phyloP scores from a whole-genome alignment of 495 filamentous ascomycete species.

The Penicillium antarcticum region DNA sequence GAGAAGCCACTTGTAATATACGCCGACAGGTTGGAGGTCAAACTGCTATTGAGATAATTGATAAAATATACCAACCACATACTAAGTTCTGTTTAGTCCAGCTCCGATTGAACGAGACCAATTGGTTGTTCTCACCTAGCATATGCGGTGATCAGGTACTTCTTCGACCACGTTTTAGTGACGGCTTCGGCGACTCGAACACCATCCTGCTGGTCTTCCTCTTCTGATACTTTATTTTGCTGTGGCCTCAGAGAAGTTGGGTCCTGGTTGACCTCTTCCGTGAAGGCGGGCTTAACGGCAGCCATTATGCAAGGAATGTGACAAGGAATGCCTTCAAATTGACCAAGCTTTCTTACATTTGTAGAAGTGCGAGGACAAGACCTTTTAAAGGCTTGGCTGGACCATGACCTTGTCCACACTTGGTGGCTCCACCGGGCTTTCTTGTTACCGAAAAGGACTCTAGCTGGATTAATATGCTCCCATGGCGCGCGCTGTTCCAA shows the following conservation, averaged over 20 bases:
- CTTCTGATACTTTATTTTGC: neutral
- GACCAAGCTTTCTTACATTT: too few relatives aligned
- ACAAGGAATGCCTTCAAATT: too few relatives aligned
- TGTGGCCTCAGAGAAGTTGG: neutral
- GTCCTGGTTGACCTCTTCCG: neutral
- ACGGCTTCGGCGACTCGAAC: slow-evolving; percentile 26
- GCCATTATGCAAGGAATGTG: neutral
- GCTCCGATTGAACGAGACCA: neutral
- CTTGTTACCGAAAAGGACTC: too few relatives aligned
- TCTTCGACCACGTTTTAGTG: slow-evolving; percentile 20
- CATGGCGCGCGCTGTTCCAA: too few relatives aligned
- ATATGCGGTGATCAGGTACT: slow-evolving; percentile 20
- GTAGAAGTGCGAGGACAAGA: too few relatives aligned
- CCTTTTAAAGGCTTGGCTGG: too few relatives aligned
- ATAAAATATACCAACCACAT: slow-evolving; percentile 30
- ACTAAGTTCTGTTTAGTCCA: slow-evolving; percentile 2
- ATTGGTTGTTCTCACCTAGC: slow-evolving; percentile 11
- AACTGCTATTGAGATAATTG: slow-evolving; percentile 13
- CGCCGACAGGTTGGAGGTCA: slow-evolving; percentile 15
- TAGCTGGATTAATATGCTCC: too few relatives aligned
- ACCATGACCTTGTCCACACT: neutral
- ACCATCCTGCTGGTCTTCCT: slow-evolving; percentile 21
- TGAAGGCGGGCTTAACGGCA: neutral
- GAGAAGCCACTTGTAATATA: slow-evolving; percentile 29
- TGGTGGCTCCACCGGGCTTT: too few relatives aligned